Percentiles rank a stretch among this genome's conserved stretches.
Conservation (phyloP, 2,329 filamentous ascomycete genomes). For the Fragosphaeria purpurea region DNA sequence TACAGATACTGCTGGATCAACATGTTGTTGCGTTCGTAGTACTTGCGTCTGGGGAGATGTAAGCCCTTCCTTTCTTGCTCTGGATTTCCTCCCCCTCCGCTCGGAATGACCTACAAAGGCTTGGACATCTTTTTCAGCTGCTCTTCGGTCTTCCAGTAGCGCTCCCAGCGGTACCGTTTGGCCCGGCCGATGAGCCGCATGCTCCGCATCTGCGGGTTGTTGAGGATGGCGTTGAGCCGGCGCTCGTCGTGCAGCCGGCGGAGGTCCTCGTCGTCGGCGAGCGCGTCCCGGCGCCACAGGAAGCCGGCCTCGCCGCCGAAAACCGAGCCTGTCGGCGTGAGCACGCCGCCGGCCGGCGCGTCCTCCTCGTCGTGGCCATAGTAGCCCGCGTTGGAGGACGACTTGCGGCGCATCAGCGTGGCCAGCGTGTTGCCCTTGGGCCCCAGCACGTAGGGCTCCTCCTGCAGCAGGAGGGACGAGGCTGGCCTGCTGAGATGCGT, state of each 20-base stretch:
- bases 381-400: conserved; percentile 14
- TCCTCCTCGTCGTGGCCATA: conserved; percentile 15
- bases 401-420: conserved; percentile 39
- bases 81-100: no score
- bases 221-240: conserved; percentile 48
- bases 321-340: conserved; percentile 2
- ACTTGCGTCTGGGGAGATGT: conserved; percentile 47
- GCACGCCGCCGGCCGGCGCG: conserved; percentile 2
- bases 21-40: conserved; percentile 84
- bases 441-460: conserved; percentile 42
- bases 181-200: conserved; percentile 81
- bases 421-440: conserved; percentile 24
- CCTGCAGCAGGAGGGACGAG: conserved; percentile 22
- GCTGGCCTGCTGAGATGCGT: conserved; percentile 5
- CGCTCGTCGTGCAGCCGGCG: conserved; percentile 43
- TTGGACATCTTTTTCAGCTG: conserved; percentile 63
- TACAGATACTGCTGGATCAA: conserved; percentile 88
- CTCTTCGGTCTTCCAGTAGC: conserved; percentile 74
- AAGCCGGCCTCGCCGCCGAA: background rate
- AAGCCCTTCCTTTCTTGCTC: conserved; percentile 3
- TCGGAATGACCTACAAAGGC: conserved; percentile 39
- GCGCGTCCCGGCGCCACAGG: conserved; percentile 15
- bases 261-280: conserved; percentile 31
- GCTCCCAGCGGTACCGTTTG: conserved; percentile 78
- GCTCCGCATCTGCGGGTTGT: conserved; percentile 65